Base-by-base conservation (phyloP, 2,329 filamentous ascomycete genomes). In the Alternaria ethzedia region DNA sequence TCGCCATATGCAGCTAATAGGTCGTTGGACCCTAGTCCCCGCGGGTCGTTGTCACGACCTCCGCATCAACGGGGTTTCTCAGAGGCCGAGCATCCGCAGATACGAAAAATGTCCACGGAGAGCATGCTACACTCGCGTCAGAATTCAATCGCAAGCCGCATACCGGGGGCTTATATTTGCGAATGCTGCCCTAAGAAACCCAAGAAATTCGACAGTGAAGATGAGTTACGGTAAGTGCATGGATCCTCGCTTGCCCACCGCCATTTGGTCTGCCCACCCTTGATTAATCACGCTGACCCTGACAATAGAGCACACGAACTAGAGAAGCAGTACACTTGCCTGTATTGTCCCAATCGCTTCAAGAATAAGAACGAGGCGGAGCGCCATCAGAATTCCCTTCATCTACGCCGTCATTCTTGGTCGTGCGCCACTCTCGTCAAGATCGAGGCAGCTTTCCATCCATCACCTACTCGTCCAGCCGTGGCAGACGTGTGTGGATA, bases 291-390 rank as follows among this genome's bases (percentile, higher is more conserved):
- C 66, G 62, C 70, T 76, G 69, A 74, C 65, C 50, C 61, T 30
- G 59, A 67, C 45, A 36, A 61, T 75, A 97, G 95, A 68, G 84
- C 90, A 47, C 95, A 98, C 79, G 93, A 96, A 80, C 90, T 93
- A 76, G 96, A 98, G 81, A 98, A 98, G 81, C 95, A 98, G 81
- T 98, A 97, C 79, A 92, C 92, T 66, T 98, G 95, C 80, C 87
- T 89, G 26, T 98, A 93, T 78, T 98, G 95, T 79, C 91, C 91
- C 45, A 97, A 97, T 78, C 90, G 95, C 11, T 98, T 98, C 85
- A 98, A 98, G 82, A 98, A 98, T 83, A 98, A 98, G 82, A 98
- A 98, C 74, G 96, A 98, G 82, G 94, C 94, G 3, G 95, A 98
- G 80, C 89, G 96, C 30, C 95, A 98, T 78, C 94, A 97, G 76